Percentiles rank a stretch among this genome's conserved stretches.
Evolutionary conservation across 2,329 filamentous ascomycete genomes (phyloP).

Genomic region (Canariomyces notabilis): DNA sequence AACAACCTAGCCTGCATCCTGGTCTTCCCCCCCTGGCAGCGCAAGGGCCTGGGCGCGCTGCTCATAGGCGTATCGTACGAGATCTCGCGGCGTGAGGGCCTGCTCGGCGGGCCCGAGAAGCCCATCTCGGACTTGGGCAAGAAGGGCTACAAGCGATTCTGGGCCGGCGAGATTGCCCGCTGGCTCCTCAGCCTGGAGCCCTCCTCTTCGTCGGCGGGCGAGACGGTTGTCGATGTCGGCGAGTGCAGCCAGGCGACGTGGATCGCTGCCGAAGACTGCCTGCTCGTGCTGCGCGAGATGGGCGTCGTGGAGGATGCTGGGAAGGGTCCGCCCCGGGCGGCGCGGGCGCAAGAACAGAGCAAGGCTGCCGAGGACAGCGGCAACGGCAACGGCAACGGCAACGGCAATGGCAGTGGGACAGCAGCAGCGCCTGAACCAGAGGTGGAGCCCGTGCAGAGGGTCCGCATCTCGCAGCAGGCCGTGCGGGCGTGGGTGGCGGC

Average conservation of each 20-base stretch:
- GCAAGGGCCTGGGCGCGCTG: slow-evolving; percentile 78
- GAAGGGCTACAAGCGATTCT: slow-evolving; percentile 78
- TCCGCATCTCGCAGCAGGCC: slow-evolving; percentile 49
- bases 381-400: not conserved
- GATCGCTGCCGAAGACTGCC: slow-evolving; percentile 79
- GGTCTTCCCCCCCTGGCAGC: slow-evolving; percentile 92
- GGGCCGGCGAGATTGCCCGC: slow-evolving; percentile 78
- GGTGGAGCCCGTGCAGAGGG: slow-evolving; percentile 35
- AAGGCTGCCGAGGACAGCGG: slow-evolving; percentile 18
- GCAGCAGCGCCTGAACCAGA: not conserved
- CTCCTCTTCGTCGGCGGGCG: slow-evolving; percentile 27
- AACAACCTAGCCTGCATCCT: slow-evolving; percentile 97
- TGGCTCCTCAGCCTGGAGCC: slow-evolving; percentile 49
- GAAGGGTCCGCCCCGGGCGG: slow-evolving; percentile 40
- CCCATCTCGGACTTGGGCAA: slow-evolving; percentile 82
- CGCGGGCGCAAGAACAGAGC: slow-evolving; percentile 14
- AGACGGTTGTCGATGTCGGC: slow-evolving; percentile 58
- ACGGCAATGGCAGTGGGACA: not conserved
- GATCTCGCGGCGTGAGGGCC: slow-evolving; percentile 74
- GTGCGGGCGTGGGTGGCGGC: slow-evolving; percentile 62
- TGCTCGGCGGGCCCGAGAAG: slow-evolving; percentile 89
- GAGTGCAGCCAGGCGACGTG: slow-evolving; percentile 74
- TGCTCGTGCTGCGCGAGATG: slow-evolving; percentile 75
- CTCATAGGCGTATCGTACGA: slow-evolving; percentile 94
- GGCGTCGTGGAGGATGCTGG: slow-evolving; percentile 58